Evolutionary conservation across 2,329 filamentous ascomycete species (phyloP).

Genomic region (Allantophomopsis cytisporea): DNA sequence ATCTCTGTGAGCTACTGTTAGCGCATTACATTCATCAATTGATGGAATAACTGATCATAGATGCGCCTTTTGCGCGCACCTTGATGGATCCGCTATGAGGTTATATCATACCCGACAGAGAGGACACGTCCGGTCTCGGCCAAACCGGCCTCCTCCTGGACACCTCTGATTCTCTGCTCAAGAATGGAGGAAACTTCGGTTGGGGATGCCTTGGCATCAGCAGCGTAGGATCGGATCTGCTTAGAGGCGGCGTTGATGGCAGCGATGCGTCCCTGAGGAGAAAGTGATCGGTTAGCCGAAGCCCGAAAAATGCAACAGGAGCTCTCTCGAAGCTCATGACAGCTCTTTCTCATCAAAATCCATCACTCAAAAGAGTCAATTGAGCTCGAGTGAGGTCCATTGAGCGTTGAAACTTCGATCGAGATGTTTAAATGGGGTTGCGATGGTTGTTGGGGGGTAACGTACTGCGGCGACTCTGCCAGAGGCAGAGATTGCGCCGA

Average conservation of each 20-base stretch:
- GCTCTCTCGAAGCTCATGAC: slow-evolving; percentile 18
- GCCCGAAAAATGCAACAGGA: slow-evolving; percentile 25
- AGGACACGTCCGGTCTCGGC: slow-evolving; percentile 98
- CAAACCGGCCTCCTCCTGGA: slow-evolving; percentile 90
- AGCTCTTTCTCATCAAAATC: slow-evolving; percentile 24
- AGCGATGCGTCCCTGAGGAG: slow-evolving; percentile 67
- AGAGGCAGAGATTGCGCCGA: slow-evolving; percentile 84
- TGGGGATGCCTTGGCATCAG: slow-evolving; percentile 86
- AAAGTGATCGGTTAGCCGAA: slow-evolving; percentile 40
- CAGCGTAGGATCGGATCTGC: slow-evolving; percentile 76
- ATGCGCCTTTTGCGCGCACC: no score
- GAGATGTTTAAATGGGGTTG: slow-evolving; percentile 24
- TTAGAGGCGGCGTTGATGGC: slow-evolving; percentile 58
- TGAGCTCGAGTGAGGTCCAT: slow-evolving; percentile 26
- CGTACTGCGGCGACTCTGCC: slow-evolving; percentile 91
- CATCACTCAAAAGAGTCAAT: slow-evolving; percentile 13
- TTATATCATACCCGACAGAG: slow-evolving; percentile 80
- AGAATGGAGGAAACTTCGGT: slow-evolving; percentile 99
- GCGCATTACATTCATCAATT: no score
- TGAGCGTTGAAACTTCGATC: slow-evolving; percentile 14
- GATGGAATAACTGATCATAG: no score
- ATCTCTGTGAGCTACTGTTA: slow-evolving; percentile 51
- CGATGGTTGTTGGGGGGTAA: slow-evolving; percentile 26
- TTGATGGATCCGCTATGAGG: background rate
- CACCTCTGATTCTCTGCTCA: slow-evolving; percentile 97